A percentile compares a stretch with the other conserved stretches of the same genome.
These are phyloP conservation scores for Blastomyces silverae DNA, from an alignment of 2,329 filamentous ascomycete genomes.

Conservation along the genomic window DNA sequence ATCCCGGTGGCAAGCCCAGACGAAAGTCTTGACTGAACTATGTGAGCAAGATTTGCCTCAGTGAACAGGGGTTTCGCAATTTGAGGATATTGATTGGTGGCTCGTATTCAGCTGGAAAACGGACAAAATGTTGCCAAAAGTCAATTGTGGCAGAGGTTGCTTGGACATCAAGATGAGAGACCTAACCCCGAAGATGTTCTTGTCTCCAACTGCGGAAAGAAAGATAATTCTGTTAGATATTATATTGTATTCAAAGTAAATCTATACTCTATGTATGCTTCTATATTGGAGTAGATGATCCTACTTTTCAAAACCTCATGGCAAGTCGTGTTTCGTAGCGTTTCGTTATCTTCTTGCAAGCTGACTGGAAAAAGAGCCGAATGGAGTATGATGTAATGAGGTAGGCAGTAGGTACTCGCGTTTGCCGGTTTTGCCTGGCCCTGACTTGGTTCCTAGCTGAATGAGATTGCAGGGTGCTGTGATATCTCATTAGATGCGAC, in stretches of 20 bases:
- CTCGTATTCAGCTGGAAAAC: background rate
- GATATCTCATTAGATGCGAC: background rate
- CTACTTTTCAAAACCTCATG: background rate
- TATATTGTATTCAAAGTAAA: background rate
- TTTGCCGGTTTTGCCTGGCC: background rate
- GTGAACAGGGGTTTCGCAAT: background rate
- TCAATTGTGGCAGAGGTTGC: background rate
- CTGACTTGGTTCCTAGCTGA: background rate
- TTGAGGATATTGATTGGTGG: background rate
- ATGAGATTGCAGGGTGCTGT: background rate
- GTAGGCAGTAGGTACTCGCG: background rate
- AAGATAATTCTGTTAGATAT: background rate
- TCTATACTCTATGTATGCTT: background rate
- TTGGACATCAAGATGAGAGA: too few species aligned
- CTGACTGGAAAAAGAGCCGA: background rate
- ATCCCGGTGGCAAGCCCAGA: background rate
- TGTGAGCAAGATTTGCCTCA: background rate
- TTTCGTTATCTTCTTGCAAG: background rate
- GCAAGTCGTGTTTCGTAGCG: background rate
- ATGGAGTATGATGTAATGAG: background rate
- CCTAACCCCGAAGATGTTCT: background rate
- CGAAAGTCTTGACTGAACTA: background rate
- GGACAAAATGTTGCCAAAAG: background rate
- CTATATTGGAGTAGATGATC: background rate
- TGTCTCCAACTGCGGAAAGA: background rate